phyloP scores from a whole-genome alignment of 192 early-diverging fungal genomes.

The Glomus cerebriforme region DNA sequence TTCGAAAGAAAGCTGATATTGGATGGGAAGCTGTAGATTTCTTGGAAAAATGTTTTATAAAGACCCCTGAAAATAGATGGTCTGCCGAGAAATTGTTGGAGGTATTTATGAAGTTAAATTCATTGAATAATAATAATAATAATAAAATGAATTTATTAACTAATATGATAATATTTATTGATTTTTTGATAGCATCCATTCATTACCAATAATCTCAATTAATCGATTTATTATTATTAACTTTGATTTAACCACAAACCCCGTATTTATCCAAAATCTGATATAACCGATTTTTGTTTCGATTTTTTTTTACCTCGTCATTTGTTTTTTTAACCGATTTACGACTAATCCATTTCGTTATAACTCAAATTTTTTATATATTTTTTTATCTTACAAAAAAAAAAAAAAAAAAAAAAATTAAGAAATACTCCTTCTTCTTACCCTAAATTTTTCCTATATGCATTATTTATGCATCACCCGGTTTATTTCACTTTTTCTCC shows the following conservation, averaged over 20 bases:
- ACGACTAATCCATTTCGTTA: no score
- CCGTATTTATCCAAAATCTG: background rate
- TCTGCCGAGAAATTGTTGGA: slow-evolving; percentile 24
- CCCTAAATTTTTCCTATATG: no score
- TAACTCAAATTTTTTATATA: no score
- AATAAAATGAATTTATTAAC: background rate
- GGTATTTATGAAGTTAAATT: background rate
- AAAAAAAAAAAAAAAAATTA: background rate
- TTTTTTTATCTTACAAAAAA: background rate
- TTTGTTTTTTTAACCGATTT: background rate
- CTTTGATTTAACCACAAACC: background rate
- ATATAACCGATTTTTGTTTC: background rate
- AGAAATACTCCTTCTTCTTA: background rate
- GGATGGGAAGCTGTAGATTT: slow-evolving; percentile 32
- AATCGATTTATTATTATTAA: background rate
- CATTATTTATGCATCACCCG: background rate
- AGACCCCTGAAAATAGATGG: slow-evolving; percentile 15
- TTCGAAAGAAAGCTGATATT: slow-evolving; percentile 26
- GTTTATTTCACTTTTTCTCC: background rate
- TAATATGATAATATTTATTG: background rate
- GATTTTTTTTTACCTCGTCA: background rate
- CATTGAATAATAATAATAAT: background rate
- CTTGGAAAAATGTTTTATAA: slow-evolving; percentile 19
- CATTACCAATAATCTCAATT: background rate
- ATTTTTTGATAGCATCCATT: slow-evolving; percentile 23